Evolutionary conservation across 768 basidiomycete genomes (phyloP).

Genomic region (Hebeloma cylindrosporum): DNA sequence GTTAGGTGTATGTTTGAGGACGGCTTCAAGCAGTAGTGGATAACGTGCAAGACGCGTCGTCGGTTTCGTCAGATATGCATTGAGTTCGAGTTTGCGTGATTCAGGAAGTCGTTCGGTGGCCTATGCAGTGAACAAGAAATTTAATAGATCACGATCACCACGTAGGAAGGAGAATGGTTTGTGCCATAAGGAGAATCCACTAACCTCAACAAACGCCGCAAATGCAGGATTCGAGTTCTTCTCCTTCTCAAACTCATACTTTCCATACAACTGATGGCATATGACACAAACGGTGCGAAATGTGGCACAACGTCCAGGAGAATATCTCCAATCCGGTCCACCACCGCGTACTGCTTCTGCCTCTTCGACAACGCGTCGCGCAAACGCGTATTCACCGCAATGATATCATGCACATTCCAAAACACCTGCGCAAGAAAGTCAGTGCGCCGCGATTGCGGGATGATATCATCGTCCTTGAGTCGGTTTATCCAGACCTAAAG

Average conservation of each 20-base stretch:
- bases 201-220: constrained; percentile 92
- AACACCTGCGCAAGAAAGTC: constrained; percentile 94
- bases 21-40: constrained; percentile 88
- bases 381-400: constrained; percentile 86
- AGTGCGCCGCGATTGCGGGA: constrained; percentile 71
- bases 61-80: constrained; percentile 97
- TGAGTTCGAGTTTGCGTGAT: constrained; percentile 94
- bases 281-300: constrained; percentile 91
- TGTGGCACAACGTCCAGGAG: constrained; percentile 82
- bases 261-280: constrained; percentile 97
- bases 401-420: constrained; percentile 96
- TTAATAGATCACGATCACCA: neutral
- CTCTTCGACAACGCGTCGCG: constrained; percentile 93
- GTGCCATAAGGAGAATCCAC: constrained; percentile 22
- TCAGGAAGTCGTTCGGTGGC: constrained; percentile 90
- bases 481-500: constrained; percentile 85
- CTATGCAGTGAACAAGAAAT: constrained; percentile 36
- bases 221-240: constrained; percentile 91
- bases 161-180: neutral
- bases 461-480: constrained; percentile 71
- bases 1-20: constrained; percentile 88
- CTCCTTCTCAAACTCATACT: constrained; percentile 99
- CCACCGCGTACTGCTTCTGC: constrained; percentile 93
- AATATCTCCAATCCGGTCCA: constrained; percentile 90
- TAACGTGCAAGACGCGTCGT: constrained; percentile 97